Evolutionary conservation across 2,329 filamentous ascomycete genomes (phyloP), one percentile per base, ranked within the genome.

Genomic region (Sporothrix phasma): DNA sequence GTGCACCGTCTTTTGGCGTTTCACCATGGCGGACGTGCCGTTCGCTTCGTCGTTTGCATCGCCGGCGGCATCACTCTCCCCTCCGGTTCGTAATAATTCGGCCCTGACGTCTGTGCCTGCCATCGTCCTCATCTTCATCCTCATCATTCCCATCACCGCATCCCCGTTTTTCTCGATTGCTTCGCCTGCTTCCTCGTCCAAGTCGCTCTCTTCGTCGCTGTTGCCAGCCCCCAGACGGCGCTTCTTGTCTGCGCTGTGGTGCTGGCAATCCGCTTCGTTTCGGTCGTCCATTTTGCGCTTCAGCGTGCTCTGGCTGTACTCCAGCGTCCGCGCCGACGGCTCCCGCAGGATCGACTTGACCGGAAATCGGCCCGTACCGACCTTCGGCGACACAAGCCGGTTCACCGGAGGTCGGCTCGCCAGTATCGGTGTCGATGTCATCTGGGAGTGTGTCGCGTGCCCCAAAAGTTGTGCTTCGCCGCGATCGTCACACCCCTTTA

Each of bases 1-100:
- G 54, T 82, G 75, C 58, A 86, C 83, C 24, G 72, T 73, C 69
- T 80, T 84, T 66, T 79, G 80, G 43, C 81, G 78, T 71, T 85
- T 85, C 39, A 72, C 76, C 3, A 79, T 79, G 67, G 76, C 39
- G 11, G 39, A n/a, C 22, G n/a, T 22, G 11, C 46, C 24, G 10
- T 17, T 45, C 24, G 19, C 43, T 13, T 34, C 31, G 7, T 19
- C 47, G 39, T 39, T 46, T 10, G 53, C 47, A 17, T 62, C 61
- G 41, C 58, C 58, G 10, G 56, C 34, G 56, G 39, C 56, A 19
- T 59, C 56, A 24, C 39, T 59, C 7, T 59, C 56, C 24, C 13
- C 39, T 29, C 26, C 56, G 7, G 19, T 59, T 31, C 24, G 39
- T 19, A 41, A 10, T n/a, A 41, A 43, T 15, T 29, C 53, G 19